Percentiles rank a stretch among this genome's conserved stretches.
Conservation (phyloP, 2,329 filamentous ascomycete genomes). For the Colletotrichum tropicicola region DNA sequence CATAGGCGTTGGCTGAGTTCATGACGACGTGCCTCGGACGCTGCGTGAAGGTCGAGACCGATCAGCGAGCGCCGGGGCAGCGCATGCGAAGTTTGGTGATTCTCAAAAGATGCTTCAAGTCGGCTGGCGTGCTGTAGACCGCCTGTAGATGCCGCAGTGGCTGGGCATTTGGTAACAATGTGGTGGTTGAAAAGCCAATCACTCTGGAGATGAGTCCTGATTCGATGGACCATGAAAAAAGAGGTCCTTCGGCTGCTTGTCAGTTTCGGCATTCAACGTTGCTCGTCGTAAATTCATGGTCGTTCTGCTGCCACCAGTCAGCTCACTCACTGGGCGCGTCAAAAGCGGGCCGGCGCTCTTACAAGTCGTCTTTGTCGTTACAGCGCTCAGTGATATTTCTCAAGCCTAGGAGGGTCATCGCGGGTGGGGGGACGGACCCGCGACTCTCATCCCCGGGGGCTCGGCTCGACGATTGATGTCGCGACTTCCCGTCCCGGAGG, state of each 20-base stretch:
- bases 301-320: neutral
- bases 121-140: slow-evolving; percentile 1
- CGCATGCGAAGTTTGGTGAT: neutral
- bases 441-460: neutral
- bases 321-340: neutral
- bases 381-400: neutral
- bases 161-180: too few relatives aligned
- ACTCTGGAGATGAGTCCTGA: neutral
- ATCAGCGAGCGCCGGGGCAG: too few relatives aligned
- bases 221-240: neutral
- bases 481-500: neutral
- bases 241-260: neutral
- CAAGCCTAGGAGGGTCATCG: too few relatives aligned
- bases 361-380: slow-evolving; percentile 12
- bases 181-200: neutral
- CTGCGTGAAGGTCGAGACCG: too few relatives aligned
- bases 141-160: too few relatives aligned
- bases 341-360: neutral
- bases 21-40: too few relatives aligned
- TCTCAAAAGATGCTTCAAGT: too few relatives aligned
- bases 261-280: neutral
- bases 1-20: too few relatives aligned
- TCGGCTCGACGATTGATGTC: neutral
- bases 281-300: slow-evolving; percentile 1
- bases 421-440: too few relatives aligned